Base-by-base conservation (phyloP, 805 yeast species). In the Dipodascopsis tothii region DNA sequence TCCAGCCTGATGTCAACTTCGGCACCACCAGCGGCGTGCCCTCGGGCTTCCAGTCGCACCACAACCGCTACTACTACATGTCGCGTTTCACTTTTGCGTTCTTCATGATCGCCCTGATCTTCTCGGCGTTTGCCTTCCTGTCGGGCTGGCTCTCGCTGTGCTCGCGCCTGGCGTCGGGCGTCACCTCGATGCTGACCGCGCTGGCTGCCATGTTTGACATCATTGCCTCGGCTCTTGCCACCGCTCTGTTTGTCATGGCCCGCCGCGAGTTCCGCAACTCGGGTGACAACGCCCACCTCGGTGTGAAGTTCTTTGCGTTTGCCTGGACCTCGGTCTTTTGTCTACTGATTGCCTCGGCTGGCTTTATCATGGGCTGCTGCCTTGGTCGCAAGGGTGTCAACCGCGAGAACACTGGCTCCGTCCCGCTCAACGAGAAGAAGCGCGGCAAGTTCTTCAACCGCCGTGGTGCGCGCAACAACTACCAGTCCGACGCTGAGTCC, bases 1-100 rank as follows among this genome's bases (percentile, higher is more conserved):
- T 87, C 60, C 83, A 94, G 21, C 96, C 96, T 22, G 74, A 64
- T 37, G 77, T 76, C 56, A 84, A 85, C 67, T 86, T 86, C 56
- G 73, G 71, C 37, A 69, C 80, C 41, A 57, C 67, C 33, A 46
- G 50, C 4, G 71, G 70, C 39, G 71, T 81, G 40, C 94, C 94
- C 21, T 28, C 58, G 2, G 64, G 66, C 21, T 79, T 86, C 54
- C 54, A 66, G 40, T 54, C 62, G 25, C 60, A 71, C 59, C 69
- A 75, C 50, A 67, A 73, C 52, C 64, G 73, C 34, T 80, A 73
- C 62, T 85, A 71, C 66, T 81, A 78, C 64, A 64, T 81, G 57
- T 73, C 85, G 17, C 75, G 90, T 54, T 73, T 80, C 56, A 79
- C 78, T 5, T 80, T 77, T 72, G 77, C 82, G 2, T 79, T 81